Conservation (phyloP, 148 eudicot species). For the Rhododendron williamsianum region DNA sequence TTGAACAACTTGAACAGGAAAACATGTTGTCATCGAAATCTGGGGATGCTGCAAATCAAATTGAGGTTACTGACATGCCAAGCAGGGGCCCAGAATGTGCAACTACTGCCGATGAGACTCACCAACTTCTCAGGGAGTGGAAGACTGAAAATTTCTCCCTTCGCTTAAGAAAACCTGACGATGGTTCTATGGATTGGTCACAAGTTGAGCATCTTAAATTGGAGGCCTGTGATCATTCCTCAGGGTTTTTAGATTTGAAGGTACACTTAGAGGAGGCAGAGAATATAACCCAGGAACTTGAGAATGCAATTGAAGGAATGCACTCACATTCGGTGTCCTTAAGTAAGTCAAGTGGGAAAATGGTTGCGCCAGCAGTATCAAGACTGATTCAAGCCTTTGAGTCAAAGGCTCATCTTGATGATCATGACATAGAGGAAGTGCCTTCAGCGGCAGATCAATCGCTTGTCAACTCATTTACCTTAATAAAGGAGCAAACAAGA, state of each 20-base stretch:
- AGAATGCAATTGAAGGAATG: conserved; percentile 52
- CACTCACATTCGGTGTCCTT: conserved; percentile 41
- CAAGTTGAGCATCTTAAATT: conserved; percentile 19
- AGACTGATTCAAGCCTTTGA: conserved; percentile 88
- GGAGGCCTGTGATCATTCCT: conserved; percentile 27
- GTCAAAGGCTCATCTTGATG: conserved; percentile 51
- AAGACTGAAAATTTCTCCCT: conserved; percentile 8
- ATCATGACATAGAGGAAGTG: conserved; percentile 31
- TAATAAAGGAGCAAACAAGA: conserved; percentile 32
- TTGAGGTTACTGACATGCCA: conserved; percentile 10
- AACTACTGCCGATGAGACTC: conserved; percentile 21
- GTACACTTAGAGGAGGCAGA: conserved; percentile 53
- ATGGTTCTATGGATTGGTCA: conserved; percentile 11
- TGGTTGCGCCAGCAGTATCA: conserved; percentile 56
- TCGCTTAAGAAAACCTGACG: conserved; percentile 9
- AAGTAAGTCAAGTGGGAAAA: conserved; percentile 38
- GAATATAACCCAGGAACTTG: conserved; percentile 45
- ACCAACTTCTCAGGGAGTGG: conserved; percentile 10
- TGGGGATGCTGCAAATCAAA: conserved; percentile 21
- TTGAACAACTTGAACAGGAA: conserved; percentile 56
- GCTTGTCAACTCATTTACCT: conserved; percentile 34
- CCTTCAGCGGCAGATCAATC: conserved; percentile 29
- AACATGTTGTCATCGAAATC: conserved; percentile 35
- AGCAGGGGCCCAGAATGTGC: conserved; percentile 8
- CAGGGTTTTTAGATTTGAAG: conserved; percentile 35